Evolutionary conservation across 495 filamentous ascomycete genomes (phyloP).

Genomic region (Tuber brumale): DNA sequence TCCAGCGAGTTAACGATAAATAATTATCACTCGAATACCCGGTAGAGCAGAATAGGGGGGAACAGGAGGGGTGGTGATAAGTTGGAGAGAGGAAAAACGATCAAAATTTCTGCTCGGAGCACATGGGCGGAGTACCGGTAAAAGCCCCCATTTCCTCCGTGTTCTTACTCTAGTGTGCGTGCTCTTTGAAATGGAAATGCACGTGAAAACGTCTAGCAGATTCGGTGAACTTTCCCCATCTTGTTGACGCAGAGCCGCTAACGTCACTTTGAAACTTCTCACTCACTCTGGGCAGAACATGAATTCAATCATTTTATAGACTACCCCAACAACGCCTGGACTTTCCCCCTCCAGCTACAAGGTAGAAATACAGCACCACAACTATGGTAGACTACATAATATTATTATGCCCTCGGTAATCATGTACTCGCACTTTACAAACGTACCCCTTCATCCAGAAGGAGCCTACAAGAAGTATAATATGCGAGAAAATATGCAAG

Average conservation of each 20-base stretch:
- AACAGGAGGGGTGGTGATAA: not conserved
- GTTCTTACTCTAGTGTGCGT: too few species aligned
- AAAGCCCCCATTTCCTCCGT: not conserved
- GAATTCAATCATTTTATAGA: not conserved
- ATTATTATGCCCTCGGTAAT: not conserved
- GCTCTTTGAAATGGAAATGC: not conserved
- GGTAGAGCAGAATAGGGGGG: not conserved
- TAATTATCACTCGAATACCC: not conserved
- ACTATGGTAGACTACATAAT: not conserved
- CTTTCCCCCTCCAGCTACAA: not conserved
- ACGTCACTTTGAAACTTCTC: not conserved
- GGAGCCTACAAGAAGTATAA: not conserved
- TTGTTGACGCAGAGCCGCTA: not conserved
- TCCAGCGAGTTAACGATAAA: not conserved
- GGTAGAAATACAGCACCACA: not conserved
- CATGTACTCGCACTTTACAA: constrained; percentile 1
- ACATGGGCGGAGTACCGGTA: constrained; percentile 1
- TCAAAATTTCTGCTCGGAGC: not conserved
- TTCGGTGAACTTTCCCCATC: constrained; percentile 3
- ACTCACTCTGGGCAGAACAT: not conserved
- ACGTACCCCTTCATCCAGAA: not conserved
- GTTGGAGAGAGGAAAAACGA: not conserved
- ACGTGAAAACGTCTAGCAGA: constrained; percentile 19
- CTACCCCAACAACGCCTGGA: not conserved
- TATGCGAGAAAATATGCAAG: not conserved